These are phyloP conservation scores for Mortierella sp. DNA, from an alignment of 371 early-diverging fungal species.

Conservation along the genomic window DNA sequence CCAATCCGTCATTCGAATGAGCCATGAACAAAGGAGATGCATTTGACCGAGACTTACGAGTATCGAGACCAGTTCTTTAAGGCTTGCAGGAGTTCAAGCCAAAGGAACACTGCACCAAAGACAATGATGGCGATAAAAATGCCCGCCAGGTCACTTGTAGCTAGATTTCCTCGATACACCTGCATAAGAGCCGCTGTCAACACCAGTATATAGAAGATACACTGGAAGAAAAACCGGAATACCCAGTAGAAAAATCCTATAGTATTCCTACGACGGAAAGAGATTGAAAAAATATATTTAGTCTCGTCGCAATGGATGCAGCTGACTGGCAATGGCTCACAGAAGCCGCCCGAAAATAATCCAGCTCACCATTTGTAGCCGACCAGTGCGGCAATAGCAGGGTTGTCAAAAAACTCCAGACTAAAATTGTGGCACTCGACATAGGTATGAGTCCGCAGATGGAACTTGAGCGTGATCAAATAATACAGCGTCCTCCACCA, in stretches of 20 bases:
- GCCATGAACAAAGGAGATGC: too few species aligned
- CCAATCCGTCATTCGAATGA: too few species aligned
- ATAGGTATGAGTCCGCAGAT: too few species aligned
- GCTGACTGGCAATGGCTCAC: neutral
- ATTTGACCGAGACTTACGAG: neutral
- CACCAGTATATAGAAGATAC: neutral
- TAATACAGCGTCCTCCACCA: neutral
- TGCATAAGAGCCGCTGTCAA: neutral
- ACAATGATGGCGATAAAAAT: slow-evolving; percentile 5
- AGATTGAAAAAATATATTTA: neutral
- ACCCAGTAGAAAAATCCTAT: slow-evolving; percentile 5
- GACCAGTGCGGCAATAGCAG: slow-evolving; percentile 5
- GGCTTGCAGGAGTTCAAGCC: slow-evolving; percentile 3
- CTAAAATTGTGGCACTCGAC: slow-evolving; percentile 1
- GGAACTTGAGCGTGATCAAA: neutral
- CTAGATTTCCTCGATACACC: neutral
- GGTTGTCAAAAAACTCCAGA: slow-evolving; percentile 11
- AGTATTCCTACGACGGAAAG: slow-evolving; percentile 10
- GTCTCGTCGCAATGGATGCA: neutral
- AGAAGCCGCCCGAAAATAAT: neutral
- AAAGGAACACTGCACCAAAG: neutral
- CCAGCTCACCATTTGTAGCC: slow-evolving; percentile 18
- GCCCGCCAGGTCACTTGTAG: neutral
- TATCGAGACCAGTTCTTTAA: neutral
- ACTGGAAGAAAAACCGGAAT: slow-evolving; percentile 3